These are phyloP conservation scores for Citrullus amarus DNA, from an alignment of 306 rosid genomes.

Conservation along the genomic window DNA sequence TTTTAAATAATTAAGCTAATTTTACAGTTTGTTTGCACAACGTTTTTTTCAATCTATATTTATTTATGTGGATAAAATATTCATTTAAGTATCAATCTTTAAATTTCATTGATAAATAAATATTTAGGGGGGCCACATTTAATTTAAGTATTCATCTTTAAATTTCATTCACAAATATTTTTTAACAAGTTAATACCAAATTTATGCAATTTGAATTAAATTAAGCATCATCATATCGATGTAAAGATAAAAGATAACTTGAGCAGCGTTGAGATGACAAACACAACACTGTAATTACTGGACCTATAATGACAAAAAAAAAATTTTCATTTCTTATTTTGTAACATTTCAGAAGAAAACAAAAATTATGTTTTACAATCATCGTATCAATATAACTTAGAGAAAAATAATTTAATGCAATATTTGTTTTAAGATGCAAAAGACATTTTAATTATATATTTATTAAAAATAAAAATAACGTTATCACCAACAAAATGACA, in stretches of 20 bases:
- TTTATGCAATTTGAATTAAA: neutral
- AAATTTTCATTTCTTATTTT: neutral
- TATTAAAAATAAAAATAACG: no score
- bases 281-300: neutral
- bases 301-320: neutral
- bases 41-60: neutral
- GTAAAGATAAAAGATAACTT: neutral
- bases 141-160: no score
- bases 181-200: neutral
- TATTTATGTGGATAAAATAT: neutral
- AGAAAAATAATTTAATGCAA: no score
- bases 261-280: neutral
- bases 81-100: neutral
- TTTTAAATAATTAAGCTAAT: neutral
- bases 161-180: no score
- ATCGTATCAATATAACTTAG: neutral
- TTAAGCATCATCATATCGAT: neutral
- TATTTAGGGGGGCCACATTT: neutral
- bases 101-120: neutral
- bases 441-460: no score
- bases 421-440: no score
- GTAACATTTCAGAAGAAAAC: neutral
- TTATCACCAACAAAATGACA: no score
- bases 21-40: neutral
- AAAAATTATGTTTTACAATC: neutral